Conservation (phyloP, 768 basidiomycete species). For the Grammothele lineata region DNA sequence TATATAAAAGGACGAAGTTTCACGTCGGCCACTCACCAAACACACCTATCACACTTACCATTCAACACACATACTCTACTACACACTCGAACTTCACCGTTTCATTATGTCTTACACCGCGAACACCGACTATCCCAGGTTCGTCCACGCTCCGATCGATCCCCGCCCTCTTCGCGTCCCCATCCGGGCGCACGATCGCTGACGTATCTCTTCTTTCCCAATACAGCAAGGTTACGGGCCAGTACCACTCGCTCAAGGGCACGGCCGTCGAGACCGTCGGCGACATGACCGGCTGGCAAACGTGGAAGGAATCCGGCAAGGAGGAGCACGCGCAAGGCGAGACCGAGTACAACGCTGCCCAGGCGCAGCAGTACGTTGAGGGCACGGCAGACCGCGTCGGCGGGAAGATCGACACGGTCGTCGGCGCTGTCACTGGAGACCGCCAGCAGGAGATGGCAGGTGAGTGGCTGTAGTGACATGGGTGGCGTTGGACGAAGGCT, state of each 20-base stretch:
- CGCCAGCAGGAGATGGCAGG: conserved; percentile 45
- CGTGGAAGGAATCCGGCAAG: conserved; percentile 43
- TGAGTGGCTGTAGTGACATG: too few species aligned
- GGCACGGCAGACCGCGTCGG: conserved; percentile 40
- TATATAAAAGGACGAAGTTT: too few species aligned
- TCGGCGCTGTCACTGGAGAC: conserved; percentile 57
- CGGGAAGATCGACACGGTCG: conserved; percentile 52
- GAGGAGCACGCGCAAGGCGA: conserved; percentile 49
- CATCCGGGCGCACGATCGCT: too few species aligned
- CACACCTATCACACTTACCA: too few species aligned
- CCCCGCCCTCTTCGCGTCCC: too few species aligned
- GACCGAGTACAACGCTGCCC: conserved; percentile 42
- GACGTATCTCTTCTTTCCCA: neutral
- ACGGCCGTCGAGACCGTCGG: conserved; percentile 38
- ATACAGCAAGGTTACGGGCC: conserved; percentile 34
- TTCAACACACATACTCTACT: neutral
- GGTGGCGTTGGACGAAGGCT: neutral
- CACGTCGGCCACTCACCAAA: too few species aligned
- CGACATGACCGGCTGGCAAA: conserved; percentile 36
- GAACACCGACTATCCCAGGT: conserved; percentile 23
- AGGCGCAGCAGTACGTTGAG: conserved; percentile 47
- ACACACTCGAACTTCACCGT: too few species aligned
- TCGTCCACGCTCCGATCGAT: neutral
- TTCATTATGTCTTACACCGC: neutral
- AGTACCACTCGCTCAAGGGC: conserved; percentile 38